These are phyloP conservation scores for Panicum hallii DNA, from an alignment of 202 grass and related monocot species.

Conservation along the genomic window DNA sequence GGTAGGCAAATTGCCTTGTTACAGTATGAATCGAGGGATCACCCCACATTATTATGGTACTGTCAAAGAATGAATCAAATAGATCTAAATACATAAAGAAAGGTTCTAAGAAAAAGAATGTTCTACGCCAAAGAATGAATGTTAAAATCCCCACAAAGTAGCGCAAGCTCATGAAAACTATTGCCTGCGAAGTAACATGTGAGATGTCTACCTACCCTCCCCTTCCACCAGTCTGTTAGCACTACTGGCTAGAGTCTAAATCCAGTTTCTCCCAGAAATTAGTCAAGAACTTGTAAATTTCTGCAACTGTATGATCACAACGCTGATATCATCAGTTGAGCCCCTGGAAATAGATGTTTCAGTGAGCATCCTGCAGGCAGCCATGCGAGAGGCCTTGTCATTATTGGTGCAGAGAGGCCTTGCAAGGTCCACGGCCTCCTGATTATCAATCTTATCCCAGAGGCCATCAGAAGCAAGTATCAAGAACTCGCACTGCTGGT, in stretches of 20 bases:
- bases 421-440: conserved; percentile 78
- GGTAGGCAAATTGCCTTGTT: conserved; percentile 4
- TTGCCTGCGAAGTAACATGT: conserved; percentile 58
- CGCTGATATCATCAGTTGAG: conserved; percentile 78
- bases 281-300: conserved; percentile 51
- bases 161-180: conserved; percentile 58
- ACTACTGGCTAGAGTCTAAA: conserved; percentile 34
- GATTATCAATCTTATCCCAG: conserved; percentile 86
- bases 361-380: conserved; percentile 75
- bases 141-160: conserved; percentile 37
- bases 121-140: conserved; percentile 25
- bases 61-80: conserved; percentile 56
- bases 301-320: conserved; percentile 78
- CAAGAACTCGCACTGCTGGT: conserved; percentile 80
- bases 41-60: conserved; percentile 41
- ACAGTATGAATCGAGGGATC: not conserved
- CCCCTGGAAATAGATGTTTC: conserved; percentile 71
- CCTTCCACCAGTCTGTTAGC: conserved; percentile 44
- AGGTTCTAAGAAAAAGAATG: conserved; percentile 21
- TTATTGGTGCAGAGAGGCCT: conserved; percentile 52
- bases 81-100: conserved; percentile 50
- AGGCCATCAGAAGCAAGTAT: conserved; percentile 93
- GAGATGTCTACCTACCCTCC: conserved; percentile 37
- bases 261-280: conserved; percentile 1
- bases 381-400: conserved; percentile 50